Base-by-base conservation (phyloP, 192 early-diverging fungal genomes). In the Coemansia guatemalensis region DNA sequence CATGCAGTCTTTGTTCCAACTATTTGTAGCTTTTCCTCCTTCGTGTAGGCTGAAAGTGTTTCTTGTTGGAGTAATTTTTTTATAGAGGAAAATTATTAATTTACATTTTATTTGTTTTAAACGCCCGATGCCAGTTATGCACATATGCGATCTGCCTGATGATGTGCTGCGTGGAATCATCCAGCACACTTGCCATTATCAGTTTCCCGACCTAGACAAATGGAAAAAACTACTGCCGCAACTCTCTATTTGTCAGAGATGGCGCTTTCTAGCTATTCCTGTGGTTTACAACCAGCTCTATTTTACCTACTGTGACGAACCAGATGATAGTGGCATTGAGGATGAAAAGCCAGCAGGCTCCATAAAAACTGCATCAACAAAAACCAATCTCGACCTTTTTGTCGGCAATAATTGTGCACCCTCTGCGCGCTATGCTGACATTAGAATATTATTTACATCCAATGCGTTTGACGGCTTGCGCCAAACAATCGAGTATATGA, bases 201-300 rank as follows among this genome's bases (percentile, higher is more conserved):
- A 5, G 2, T 55, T 48, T 30, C 25, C 52, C 20, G 53, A 48
- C 5, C 26, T 55, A 8, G 53, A 64, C 8, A 32, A 25, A 18
- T 64, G 62, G 62, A 56, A 56, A 14, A 21, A 11, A 1, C 23
- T 29, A 24, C 21, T 64, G 12, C 9, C 11, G 8, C 33, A 17
- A 29, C 54, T 64, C 11, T 48, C 62, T 6, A 30, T 64, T 8
- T 64, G 62, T 17, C 41, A 22, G 21, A 55, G 53, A 32, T 64
- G 62, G 62, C 62, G 62, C n/a, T 4, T 9, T 5, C 21, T 64
- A 44, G 54, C 25, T 17, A 5, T 23, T 5, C 53, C 53, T 12
- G 11, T 64, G 14, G 62, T 64, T 5, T 64, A 56, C 32, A 64
- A 48, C 22, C 41, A 26, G 0, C 14, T 26, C 3, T 64, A 56